Percentiles rank a stretch among this genome's conserved stretches.
phyloP scores from a whole-genome alignment of 495 filamentous ascomycete species.

The Cudoniella acicularis region DNA sequence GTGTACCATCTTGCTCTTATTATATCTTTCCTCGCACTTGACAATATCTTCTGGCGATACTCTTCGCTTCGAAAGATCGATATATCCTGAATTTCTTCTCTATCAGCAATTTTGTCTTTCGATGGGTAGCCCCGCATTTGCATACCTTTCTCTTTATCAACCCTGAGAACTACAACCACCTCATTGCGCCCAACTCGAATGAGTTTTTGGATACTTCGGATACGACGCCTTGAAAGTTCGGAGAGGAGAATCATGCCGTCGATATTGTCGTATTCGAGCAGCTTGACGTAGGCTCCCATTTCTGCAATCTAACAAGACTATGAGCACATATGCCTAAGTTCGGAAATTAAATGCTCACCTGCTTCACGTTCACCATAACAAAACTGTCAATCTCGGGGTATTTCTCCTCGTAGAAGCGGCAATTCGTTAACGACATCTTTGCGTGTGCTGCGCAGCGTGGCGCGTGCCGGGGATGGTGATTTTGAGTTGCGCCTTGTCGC shows the following conservation, averaged over 20 bases:
- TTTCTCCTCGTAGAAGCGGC: constrained; percentile 97
- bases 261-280: constrained; percentile 99
- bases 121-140: background rate
- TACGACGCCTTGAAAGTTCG: constrained; percentile 93
- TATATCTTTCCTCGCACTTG: constrained; percentile 98
- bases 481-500: background rate
- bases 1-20: constrained; percentile 99
- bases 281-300: constrained; percentile 99
- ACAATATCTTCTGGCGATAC: constrained; percentile 96
- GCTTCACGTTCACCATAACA: constrained; percentile 98
- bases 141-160: constrained; percentile 97
- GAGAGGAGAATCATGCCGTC: constrained; percentile 99
- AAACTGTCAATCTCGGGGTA: constrained; percentile 98
- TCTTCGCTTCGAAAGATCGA: constrained; percentile 96
- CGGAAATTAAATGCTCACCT: constrained; percentile 51
- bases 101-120: constrained; percentile 9
- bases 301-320: constrained; percentile 73
- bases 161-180: constrained; percentile 94
- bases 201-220: constrained; percentile 96
- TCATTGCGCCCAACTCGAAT: constrained; percentile 97
- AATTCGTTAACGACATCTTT: constrained; percentile 95
- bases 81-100: constrained; percentile 61
- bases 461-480: background rate
- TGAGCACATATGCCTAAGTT: background rate
- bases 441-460: constrained; percentile 20